Percentiles rank a stretch among this genome's conserved stretches.
phyloP scores from a whole-genome alignment of 768 basidiomycete genomes.

The Gloeopeniophorella convolvens region DNA sequence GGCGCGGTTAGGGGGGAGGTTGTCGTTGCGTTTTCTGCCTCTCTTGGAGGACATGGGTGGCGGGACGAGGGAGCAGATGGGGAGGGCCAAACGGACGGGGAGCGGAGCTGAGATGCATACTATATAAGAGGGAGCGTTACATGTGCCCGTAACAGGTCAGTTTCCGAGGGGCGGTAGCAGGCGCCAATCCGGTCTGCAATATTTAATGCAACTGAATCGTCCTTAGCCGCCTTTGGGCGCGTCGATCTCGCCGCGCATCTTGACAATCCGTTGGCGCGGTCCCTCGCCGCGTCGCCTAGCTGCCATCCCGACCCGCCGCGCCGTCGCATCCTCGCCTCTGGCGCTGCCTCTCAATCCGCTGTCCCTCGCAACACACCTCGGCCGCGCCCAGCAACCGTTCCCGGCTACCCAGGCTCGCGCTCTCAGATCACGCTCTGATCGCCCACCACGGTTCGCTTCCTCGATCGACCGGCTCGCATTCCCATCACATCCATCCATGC shows the following conservation, averaged over 20 bases:
- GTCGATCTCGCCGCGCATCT: constrained; percentile 25
- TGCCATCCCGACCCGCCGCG: too few relatives aligned
- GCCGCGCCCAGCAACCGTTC: too few relatives aligned
- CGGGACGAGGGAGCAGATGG: constrained; percentile 22
- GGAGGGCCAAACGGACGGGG: constrained; percentile 30
- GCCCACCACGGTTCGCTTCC: too few relatives aligned
- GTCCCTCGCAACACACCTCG: too few relatives aligned
- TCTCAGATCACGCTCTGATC: too few relatives aligned
- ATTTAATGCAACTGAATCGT: constrained; percentile 15
- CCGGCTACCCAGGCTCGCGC: too few relatives aligned
- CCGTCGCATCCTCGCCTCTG: too few relatives aligned
- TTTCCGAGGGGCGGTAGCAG: constrained; percentile 21
- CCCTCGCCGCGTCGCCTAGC: too few relatives aligned
- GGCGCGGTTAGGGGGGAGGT: constrained; percentile 73
- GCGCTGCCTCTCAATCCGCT: too few relatives aligned
- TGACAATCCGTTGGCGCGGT: too few relatives aligned
- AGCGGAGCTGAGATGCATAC: constrained; percentile 26
- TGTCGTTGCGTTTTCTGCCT: constrained; percentile 79
- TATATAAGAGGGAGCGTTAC: constrained; percentile 28
- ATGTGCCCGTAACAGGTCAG: constrained; percentile 26
- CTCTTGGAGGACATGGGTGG: constrained; percentile 73
- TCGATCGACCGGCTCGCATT: too few relatives aligned
- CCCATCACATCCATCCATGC: not conserved
- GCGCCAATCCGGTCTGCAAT: constrained; percentile 21
- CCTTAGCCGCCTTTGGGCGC: constrained; percentile 25